phyloP scores from a whole-genome alignment of 768 basidiomycete species.

The Galerina sulciceps region DNA sequence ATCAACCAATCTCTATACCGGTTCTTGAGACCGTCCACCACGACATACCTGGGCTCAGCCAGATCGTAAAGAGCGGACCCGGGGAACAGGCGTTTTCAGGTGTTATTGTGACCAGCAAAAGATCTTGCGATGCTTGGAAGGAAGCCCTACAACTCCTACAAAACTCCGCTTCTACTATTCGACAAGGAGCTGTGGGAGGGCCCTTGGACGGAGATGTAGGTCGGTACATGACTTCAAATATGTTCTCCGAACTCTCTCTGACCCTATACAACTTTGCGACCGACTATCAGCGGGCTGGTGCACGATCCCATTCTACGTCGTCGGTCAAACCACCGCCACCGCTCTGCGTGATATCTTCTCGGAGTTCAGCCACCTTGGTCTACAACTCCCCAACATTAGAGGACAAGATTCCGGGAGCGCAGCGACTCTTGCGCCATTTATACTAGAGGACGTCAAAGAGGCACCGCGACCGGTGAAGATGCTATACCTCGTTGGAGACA shows the following conservation, averaged over 20 bases:
- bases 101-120: conserved; percentile 79
- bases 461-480: conserved; percentile 33
- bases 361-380: conserved; percentile 7
- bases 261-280: background rate
- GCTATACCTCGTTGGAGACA: conserved; percentile 86
- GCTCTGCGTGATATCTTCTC: conserved; percentile 42
- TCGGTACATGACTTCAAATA: conserved; percentile 12
- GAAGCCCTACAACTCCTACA: conserved; percentile 38
- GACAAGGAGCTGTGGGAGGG: conserved; percentile 4
- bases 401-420: conserved; percentile 67
- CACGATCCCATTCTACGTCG: conserved; percentile 73
- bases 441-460: conserved; percentile 42
- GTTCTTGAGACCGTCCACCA: conserved; percentile 71
- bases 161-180: background rate
- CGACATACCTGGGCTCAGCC: conserved; percentile 49
- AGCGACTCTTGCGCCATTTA: conserved; percentile 67
- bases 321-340: conserved; percentile 67
- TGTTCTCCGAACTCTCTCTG: background rate
- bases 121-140: conserved; percentile 77
- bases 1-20: conserved; percentile 61
- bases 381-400: conserved; percentile 31
- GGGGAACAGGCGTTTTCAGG: conserved; percentile 42
- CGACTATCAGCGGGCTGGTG: conserved; percentile 50
- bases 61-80: conserved; percentile 45
- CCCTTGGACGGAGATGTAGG: conserved; percentile 11